Evolutionary conservation across 2,329 filamentous ascomycete genomes (phyloP).

Genomic region (Aspergillus pseudotamarii): DNA sequence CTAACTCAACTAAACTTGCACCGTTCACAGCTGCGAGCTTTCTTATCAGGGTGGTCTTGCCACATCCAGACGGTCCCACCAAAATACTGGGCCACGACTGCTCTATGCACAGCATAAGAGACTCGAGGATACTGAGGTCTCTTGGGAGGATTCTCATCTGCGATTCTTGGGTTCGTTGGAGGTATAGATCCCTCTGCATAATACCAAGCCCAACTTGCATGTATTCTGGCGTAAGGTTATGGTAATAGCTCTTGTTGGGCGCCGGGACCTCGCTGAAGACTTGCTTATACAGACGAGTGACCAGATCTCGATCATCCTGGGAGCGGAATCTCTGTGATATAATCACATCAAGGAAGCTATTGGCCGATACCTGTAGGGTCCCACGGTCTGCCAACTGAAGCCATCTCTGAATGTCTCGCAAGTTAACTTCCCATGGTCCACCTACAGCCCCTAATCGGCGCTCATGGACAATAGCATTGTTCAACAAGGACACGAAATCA

Average conservation of each 20-base stretch:
- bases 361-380: slow-evolving; percentile 63
- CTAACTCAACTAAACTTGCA: slow-evolving; percentile 75
- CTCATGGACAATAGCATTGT: slow-evolving; percentile 66
- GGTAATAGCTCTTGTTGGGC: slow-evolving; percentile 63
- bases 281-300: slow-evolving; percentile 67
- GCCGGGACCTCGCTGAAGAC: slow-evolving; percentile 60
- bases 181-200: slow-evolving; percentile 59
- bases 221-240: slow-evolving; percentile 66
- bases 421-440: slow-evolving; percentile 93
- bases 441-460: slow-evolving; percentile 59
- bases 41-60: slow-evolving; percentile 80
- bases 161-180: slow-evolving; percentile 39
- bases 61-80: slow-evolving; percentile 80
- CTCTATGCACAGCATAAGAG: slow-evolving; percentile 82
- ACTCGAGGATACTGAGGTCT: slow-evolving; percentile 74
- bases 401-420: slow-evolving; percentile 90
- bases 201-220: slow-evolving; percentile 80
- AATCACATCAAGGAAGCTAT: slow-evolving; percentile 79
- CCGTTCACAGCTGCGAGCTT: slow-evolving; percentile 80
- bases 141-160: slow-evolving; percentile 38
- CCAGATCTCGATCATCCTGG: slow-evolving; percentile 64
- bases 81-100: slow-evolving; percentile 87
- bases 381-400: slow-evolving; percentile 68
- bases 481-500: slow-evolving; percentile 77
- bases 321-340: slow-evolving; percentile 87